Conservation (phyloP, 768 basidiomycete species). For the Suillus brevipes region DNA sequence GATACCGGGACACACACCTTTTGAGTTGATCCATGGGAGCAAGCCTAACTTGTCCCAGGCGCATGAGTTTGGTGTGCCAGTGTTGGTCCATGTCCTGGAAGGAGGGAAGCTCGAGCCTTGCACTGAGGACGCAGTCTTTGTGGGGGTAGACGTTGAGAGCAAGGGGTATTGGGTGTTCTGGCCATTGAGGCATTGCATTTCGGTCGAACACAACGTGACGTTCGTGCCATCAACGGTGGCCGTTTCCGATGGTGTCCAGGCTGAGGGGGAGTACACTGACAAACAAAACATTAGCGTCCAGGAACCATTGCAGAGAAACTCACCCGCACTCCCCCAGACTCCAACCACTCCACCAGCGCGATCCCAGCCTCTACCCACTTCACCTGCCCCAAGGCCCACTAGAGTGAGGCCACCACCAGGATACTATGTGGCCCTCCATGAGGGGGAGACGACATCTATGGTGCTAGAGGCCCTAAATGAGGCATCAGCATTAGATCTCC, state of each 20-base stretch:
- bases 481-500: neutral
- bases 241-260: neutral
- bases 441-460: neutral
- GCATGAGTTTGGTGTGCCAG: neutral
- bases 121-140: conserved; percentile 25
- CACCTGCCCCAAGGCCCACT: no score
- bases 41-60: conserved; percentile 14
- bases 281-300: neutral
- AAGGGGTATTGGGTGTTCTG: conserved; percentile 37
- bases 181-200: conserved; percentile 18
- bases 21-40: no score
- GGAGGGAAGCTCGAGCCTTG: conserved; percentile 28
- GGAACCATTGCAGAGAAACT: neutral
- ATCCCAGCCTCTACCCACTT: no score
- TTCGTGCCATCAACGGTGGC: neutral
- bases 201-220: conserved; percentile 33
- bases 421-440: neutral
- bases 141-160: conserved; percentile 37
- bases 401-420: no score
- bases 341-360: no score
- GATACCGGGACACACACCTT: conserved; percentile 21
- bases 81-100: conserved; percentile 21
- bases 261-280: conserved; percentile 10
- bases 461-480: neutral
- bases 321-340: neutral